These are phyloP conservation scores for Geotrichum siamense DNA, from an alignment of 1,139 yeast species.

Conservation along the genomic window DNA sequence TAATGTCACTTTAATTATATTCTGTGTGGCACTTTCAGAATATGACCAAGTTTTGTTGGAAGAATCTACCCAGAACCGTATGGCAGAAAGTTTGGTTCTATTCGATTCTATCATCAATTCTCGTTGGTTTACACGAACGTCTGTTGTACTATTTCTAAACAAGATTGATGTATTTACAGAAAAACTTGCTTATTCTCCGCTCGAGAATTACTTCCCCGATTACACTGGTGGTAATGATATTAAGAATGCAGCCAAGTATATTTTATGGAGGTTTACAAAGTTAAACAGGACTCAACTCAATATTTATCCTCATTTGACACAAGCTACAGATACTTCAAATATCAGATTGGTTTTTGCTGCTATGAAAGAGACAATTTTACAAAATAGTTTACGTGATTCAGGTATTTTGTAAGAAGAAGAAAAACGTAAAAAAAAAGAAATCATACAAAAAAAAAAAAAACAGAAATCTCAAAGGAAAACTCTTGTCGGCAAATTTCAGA, in stretches of 20 bases:
- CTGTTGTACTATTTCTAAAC: conserved; percentile 77
- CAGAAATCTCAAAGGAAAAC: no score
- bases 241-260: conserved; percentile 89
- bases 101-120: conserved; percentile 89
- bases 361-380: conserved; percentile 80
- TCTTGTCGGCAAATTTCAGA: no score
- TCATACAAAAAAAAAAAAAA: no score
- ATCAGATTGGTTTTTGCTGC: conserved; percentile 87
- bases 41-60: conserved; percentile 82
- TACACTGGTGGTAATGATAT: conserved; percentile 84
- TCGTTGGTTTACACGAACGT: conserved; percentile 87
- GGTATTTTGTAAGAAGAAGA: conserved; percentile 68
- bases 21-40: conserved; percentile 85
- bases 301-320: conserved; percentile 85
- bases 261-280: conserved; percentile 84
- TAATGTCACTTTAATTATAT: conserved; percentile 80
- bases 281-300: conserved; percentile 76
- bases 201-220: conserved; percentile 80
- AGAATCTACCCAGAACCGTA: conserved; percentile 62
- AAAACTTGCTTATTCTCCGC: conserved; percentile 72
- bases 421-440: no score
- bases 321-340: conserved; percentile 89
- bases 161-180: conserved; percentile 87
- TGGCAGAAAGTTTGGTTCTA: conserved; percentile 76
- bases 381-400: conserved; percentile 75